Evolutionary conservation across 768 basidiomycete species (phyloP), one percentile per base, ranked within the genome.

Genomic region (Sistotremastrum suecicum): DNA sequence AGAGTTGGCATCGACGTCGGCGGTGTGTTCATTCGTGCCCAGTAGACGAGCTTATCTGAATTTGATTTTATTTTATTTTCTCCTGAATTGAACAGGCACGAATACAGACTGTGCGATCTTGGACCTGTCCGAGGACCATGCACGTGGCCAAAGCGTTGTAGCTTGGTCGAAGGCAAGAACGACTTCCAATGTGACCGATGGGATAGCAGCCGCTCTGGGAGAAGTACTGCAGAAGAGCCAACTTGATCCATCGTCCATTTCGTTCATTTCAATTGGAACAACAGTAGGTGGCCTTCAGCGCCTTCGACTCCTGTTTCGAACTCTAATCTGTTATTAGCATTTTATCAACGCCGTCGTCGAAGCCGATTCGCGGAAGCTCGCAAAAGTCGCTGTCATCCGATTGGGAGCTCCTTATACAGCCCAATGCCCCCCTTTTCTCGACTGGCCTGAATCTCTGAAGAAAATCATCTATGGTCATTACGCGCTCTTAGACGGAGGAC

Each of bases 281-380:
- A 80, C 78, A 0, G 75, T 74, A 42, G 41, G 63, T 45, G 30
- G 32, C 3, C 28, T 10, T 20, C 11, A 9, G 20, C n/a, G 35
- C 40, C 5, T 28, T 28, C 20, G 34, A 7, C 32, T 39, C 39
- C 42, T 42, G 12, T 39, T 58, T 50, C 20, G 20, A 50, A 54
- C 51, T 54, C 34, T 29, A 35, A 30, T 5, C 9, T 8, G 3
- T 5, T 12, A 31, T 12, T 20, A 69, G 64, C 70, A 73, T 54
- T 76, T 76, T 47, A 64, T 76, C 29, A 76, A 81, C 50, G 75
- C 76, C 1, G 69, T 82, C 2, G 65, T 81, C 11, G 76, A 80
- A 59, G 57, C 68, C 29, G 71, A 80, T 55, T 59, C 68, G 4
- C 50, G 66, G 3, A 65, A 71, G n/a, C 59, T 81, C 9, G 66